phyloP scores from a whole-genome alignment of 2,329 filamentous ascomycete species.

The Zymoseptoria ardabiliae region DNA sequence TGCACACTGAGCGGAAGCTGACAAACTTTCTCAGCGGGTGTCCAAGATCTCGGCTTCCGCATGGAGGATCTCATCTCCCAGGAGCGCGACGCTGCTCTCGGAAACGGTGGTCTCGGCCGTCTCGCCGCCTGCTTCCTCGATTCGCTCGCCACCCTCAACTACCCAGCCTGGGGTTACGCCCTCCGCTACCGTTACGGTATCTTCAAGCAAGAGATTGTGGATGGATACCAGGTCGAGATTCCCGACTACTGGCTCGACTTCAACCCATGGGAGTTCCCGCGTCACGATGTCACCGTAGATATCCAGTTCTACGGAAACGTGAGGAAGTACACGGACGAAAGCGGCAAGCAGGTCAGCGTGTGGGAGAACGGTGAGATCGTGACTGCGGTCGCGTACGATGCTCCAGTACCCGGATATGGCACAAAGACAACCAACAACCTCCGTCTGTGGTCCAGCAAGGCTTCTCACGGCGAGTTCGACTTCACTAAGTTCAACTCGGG shows the following conservation, averaged over 20 bases:
- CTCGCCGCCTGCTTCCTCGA: slow-evolving; percentile 96
- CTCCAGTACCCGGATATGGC: slow-evolving; percentile 75
- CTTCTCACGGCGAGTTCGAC: slow-evolving; percentile 93
- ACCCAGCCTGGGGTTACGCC: slow-evolving; percentile 94
- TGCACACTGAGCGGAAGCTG: slow-evolving; percentile 6
- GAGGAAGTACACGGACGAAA: slow-evolving; percentile 61
- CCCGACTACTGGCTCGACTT: slow-evolving; percentile 99
- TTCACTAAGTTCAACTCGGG: slow-evolving; percentile 99
- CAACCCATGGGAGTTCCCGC: slow-evolving; percentile 97
- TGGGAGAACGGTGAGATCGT: slow-evolving; percentile 96
- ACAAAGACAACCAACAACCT: slow-evolving; percentile 94
- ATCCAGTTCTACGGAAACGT: slow-evolving; percentile 94
- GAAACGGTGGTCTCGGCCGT: slow-evolving; percentile 90
- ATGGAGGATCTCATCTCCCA: slow-evolving; percentile 93
- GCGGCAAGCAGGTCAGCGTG: slow-evolving; percentile 62
- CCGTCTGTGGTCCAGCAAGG: slow-evolving; percentile 94
- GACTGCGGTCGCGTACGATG: slow-evolving; percentile 86
- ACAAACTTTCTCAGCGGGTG: slow-evolving; percentile 55
- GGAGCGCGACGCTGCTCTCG: slow-evolving; percentile 91
- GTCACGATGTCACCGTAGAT: slow-evolving; percentile 91
- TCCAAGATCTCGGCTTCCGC: slow-evolving; percentile 85
- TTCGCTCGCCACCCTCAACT: slow-evolving; percentile 89
- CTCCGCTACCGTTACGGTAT: slow-evolving; percentile 88
- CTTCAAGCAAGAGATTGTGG: slow-evolving; percentile 98
- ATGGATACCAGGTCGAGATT: slow-evolving; percentile 96